A percentile compares a stretch with the other conserved stretches of the same genome.
These are phyloP conservation scores for Nidularia pulvinata DNA, from an alignment of 768 basidiomycete genomes.

Conservation along the genomic window DNA sequence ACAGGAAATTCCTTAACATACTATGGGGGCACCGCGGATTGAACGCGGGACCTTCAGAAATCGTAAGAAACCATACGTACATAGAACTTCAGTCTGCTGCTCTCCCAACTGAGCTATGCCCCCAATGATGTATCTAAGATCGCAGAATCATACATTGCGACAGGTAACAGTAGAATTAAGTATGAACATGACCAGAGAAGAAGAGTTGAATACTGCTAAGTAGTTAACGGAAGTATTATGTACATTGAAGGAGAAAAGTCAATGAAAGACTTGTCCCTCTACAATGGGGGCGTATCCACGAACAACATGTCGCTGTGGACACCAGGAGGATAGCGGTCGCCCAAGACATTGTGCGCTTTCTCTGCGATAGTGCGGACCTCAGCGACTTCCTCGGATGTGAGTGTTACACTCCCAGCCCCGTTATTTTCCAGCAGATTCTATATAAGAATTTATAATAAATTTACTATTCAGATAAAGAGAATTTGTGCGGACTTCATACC, in stretches of 20 bases:
- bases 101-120: too few species aligned
- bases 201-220: too few species aligned
- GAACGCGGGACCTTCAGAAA: background rate
- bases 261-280: too few species aligned
- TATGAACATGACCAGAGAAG: too few species aligned
- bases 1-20: background rate
- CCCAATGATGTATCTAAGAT: background rate
- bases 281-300: slow-evolving; percentile 26
- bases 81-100: background rate
- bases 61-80: background rate
- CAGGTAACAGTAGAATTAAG: too few species aligned
- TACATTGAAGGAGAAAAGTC: too few species aligned
- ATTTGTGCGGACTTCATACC: slow-evolving; percentile 7
- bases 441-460: background rate
- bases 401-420: slow-evolving; percentile 24
- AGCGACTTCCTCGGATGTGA: slow-evolving; percentile 32
- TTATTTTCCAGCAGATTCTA: slow-evolving; percentile 46
- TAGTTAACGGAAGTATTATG: too few species aligned
- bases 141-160: too few species aligned
- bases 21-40: too few species aligned
- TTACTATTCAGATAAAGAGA: background rate
- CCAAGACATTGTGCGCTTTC: slow-evolving; percentile 21
- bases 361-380: slow-evolving; percentile 32
- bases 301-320: slow-evolving; percentile 25
- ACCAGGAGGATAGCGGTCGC: slow-evolving; percentile 28